Base-by-base conservation (phyloP, 352 stramenopile species). In the Pythium guiyangense region DNA sequence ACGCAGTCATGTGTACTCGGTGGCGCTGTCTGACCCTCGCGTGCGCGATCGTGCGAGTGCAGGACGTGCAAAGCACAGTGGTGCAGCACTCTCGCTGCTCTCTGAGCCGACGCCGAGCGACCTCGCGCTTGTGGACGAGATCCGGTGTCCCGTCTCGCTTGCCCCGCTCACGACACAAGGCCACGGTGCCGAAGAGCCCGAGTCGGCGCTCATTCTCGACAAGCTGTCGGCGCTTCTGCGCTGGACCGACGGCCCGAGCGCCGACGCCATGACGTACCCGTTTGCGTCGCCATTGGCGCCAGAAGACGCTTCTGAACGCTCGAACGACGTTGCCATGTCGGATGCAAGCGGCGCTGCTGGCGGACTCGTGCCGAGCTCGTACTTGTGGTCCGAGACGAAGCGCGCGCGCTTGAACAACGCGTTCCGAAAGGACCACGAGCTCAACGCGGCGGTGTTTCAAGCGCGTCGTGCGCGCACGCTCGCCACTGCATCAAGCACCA, bases 351-450 rank as follows among this genome's bases (percentile, higher is more conserved):
- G 25, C 17, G 51, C 4, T 14, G 27, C n/a, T n/a, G n/a, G 55
- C 20, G 20, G 17, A 12, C 20, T 48, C 20, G 57, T 62, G 31
- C 75, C 73, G 15, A 67, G 57, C 18, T 93, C 84, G 31, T 56
- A 67, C 37, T 49, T 93, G 46, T 93, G 79, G 77, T 91, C 84
- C 2, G 45, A 70, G 26, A 70, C 69, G 2, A 76, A 71, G 40
- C 71, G 84, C 49, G 48, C 59, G n/a, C 37, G 49, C 12, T 51
- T 86, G 12, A 42, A 51, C 29, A 53, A 37, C 4, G 54, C 27
- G 1, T 93, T 90, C 26, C 5, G 63, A 14, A 78, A 79, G n/a
- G 79, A 91, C 47, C 77, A 91, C 42, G 49, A 78, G n/a, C 25
- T 90, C 8, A 93, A 93, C 31, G 49, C 68, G 37, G 39, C 55